phyloP scores from a whole-genome alignment of 2,329 filamentous ascomycete species.

The Colletotrichum sidae region DNA sequence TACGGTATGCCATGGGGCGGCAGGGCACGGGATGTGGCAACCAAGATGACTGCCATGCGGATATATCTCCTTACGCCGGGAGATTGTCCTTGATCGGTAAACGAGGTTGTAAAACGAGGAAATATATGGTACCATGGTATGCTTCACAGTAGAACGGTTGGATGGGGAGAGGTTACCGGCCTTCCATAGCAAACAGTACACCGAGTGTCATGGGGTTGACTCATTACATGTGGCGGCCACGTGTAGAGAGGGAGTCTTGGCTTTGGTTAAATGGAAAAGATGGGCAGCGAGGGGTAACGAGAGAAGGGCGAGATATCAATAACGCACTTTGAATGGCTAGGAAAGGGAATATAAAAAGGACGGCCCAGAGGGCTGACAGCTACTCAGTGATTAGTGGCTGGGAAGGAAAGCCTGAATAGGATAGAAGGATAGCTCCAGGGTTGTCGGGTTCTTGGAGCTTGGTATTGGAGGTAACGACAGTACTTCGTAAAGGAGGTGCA shows the following conservation, averaged over 20 bases:
- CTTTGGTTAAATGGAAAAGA: conserved; percentile 34
- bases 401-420: too few relatives aligned
- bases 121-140: too few relatives aligned
- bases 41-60: conserved; percentile 29
- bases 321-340: conserved; percentile 4
- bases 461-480: too few relatives aligned
- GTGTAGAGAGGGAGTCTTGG: conserved; percentile 33
- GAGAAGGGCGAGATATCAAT: background rate
- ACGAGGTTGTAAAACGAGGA: too few relatives aligned
- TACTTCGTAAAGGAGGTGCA: too few relatives aligned
- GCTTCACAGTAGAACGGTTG: too few relatives aligned
- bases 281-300: background rate
- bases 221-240: conserved; percentile 23
- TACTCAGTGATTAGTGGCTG: too few relatives aligned
- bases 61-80: conserved; percentile 34
- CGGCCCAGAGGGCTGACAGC: too few relatives aligned
- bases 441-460: too few relatives aligned
- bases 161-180: background rate
- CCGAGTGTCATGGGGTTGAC: conserved; percentile 15
- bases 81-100: background rate
- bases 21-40: conserved; percentile 20
- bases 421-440: too few relatives aligned
- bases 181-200: conserved; percentile 9
- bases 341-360: background rate
- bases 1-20: conserved; percentile 1